Evolutionary conservation across 768 basidiomycete genomes (phyloP).

Genomic region (Russula vinacea): DNA sequence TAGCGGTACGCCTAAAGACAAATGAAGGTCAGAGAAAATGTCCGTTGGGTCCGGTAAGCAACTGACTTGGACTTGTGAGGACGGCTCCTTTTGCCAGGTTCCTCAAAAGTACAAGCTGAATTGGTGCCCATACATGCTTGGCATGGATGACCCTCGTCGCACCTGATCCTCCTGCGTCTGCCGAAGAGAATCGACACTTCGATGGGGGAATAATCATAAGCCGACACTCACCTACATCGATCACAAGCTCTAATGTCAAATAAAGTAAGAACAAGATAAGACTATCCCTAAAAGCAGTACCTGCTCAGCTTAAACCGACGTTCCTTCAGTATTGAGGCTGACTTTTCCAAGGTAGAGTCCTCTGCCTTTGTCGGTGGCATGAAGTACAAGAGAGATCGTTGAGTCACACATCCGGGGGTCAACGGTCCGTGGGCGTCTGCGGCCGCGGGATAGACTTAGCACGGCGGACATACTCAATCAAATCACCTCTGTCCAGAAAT

Average conservation of each 20-base stretch:
- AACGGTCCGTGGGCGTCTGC: no score
- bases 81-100: slow-evolving; percentile 80
- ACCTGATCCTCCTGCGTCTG: slow-evolving; percentile 81
- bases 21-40: neutral
- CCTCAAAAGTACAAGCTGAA: slow-evolving; percentile 82
- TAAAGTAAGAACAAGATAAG: slow-evolving; percentile 9
- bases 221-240: slow-evolving; percentile 71
- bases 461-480: no score
- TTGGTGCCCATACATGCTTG: slow-evolving; percentile 82
- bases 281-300: slow-evolving; percentile 41
- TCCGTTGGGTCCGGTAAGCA: neutral
- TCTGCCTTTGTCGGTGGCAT: slow-evolving; percentile 19
- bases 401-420: no score
- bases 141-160: slow-evolving; percentile 86
- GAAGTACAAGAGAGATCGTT: neutral
- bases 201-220: neutral
- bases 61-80: slow-evolving; percentile 86
- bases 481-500: neutral
- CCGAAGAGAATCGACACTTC: slow-evolving; percentile 18
- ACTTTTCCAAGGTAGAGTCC: slow-evolving; percentile 9
- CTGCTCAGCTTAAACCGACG: slow-evolving; percentile 85
- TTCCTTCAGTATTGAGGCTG: slow-evolving; percentile 55
- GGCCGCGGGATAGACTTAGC: no score
- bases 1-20: slow-evolving; percentile 62
- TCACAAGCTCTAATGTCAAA: slow-evolving; percentile 66